Conservation (phyloP, 768 basidiomycete species). For the Floccularia luteovirens region DNA sequence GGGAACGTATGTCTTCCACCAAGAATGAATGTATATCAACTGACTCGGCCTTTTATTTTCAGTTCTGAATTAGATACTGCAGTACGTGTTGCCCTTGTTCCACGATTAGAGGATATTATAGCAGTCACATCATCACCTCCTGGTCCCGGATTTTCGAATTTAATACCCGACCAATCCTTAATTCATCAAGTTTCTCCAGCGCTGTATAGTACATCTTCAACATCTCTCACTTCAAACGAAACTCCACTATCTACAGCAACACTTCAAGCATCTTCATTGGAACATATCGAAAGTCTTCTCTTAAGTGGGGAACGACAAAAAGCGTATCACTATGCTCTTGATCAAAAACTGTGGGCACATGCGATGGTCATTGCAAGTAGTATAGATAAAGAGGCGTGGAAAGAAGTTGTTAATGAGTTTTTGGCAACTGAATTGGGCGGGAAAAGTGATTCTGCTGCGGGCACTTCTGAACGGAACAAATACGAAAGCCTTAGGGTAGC, state of each 20-base stretch:
- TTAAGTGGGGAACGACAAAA: slow-evolving; percentile 78
- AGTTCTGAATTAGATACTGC: slow-evolving; percentile 64
- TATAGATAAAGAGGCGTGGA: slow-evolving; percentile 91
- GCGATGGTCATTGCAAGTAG: slow-evolving; percentile 92
- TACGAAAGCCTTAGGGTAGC: slow-evolving; percentile 72
- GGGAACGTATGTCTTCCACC: slow-evolving; percentile 62
- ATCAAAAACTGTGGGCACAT: slow-evolving; percentile 90
- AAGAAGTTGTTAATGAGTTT: slow-evolving; percentile 84
- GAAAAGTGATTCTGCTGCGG: slow-evolving; percentile 17
- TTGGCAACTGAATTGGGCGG: slow-evolving; percentile 64
- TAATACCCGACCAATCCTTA: slow-evolving; percentile 5
- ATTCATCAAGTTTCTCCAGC: slow-evolving; percentile 16
- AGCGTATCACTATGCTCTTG: slow-evolving; percentile 84
- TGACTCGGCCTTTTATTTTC: slow-evolving; percentile 3
- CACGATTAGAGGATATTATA: slow-evolving; percentile 31
- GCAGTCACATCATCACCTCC: neutral
- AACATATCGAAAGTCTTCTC: slow-evolving; percentile 74
- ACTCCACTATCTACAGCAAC: slow-evolving; percentile 48
- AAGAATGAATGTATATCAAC: neutral
- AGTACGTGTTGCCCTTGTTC: slow-evolving; percentile 67
- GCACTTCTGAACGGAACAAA: slow-evolving; percentile 26
- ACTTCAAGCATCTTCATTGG: slow-evolving; percentile 56
- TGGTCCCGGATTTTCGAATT: no score
- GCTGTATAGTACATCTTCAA: slow-evolving; percentile 3
- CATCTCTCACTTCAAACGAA: slow-evolving; percentile 28